Evolutionary conservation across 441 rosid species (phyloP), one percentile per base, ranked within the genome.

Genomic region (Adansonia rubrostipa): DNA sequence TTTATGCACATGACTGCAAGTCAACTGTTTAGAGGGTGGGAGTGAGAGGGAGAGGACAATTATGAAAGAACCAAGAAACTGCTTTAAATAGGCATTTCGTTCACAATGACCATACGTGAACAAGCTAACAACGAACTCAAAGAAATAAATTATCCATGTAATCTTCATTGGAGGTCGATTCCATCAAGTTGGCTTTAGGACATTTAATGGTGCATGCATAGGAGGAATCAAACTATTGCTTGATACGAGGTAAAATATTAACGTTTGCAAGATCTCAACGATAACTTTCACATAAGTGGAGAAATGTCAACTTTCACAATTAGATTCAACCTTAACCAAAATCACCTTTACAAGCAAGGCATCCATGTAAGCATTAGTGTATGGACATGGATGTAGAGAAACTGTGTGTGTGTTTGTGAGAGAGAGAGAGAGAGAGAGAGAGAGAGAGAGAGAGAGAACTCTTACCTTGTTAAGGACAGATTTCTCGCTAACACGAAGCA

Each of bases 401-500:
- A 28, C 36, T 28, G 3, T 28, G 36, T 28, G 36, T 28, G 36
- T 28, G 36, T 28, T 1, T 28, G 36, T 28, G 36, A 48, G 51
- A 48, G 9, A 48, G 11, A 48, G 13, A 48, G 14, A 48, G 13
- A 48, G 51, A 48, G 2, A 48, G 51, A 48, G 42, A 19, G 68
- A 77, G 47, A 28, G 22, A 42, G 50, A 51, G n/a, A 53, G 20
- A 61, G 63, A 48, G 50, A 57, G 0, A 33, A 13, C 15, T 69
- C 83, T 71, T 80, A 84, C 99, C 91, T 95, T 91, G 87, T 93
- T 96, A 79, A 93, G 88, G 80, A 80, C 86, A n/a, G 95, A 88
- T 82, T 93, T 96, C 85, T 93, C 90, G 87, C 96, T 92, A 77
- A 93, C 91, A 64, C 87, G 92, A 76, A 93, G 96, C 78, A 96